These are phyloP conservation scores for Scedosporium boydii DNA, from an alignment of 2,329 filamentous ascomycete genomes.

Conservation along the genomic window DNA sequence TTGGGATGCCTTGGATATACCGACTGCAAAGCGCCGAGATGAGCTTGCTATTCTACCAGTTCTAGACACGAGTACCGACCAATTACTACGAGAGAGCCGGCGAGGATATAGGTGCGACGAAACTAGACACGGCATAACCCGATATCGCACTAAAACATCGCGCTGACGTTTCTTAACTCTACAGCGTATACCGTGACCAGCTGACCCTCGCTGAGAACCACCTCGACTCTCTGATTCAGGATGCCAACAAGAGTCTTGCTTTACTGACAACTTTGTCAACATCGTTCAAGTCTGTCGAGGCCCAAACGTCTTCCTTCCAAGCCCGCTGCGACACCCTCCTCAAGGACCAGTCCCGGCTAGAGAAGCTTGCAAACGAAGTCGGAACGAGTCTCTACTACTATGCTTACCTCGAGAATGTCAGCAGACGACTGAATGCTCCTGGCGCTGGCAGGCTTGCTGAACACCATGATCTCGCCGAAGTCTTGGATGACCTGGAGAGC, in stretches of 20 bases:
- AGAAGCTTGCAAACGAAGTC: conserved; percentile 72
- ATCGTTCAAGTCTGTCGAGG: conserved; percentile 80
- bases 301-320: conserved; percentile 87
- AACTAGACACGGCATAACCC: neutral
- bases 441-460: conserved; percentile 81
- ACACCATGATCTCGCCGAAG: conserved; percentile 75
- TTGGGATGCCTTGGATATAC: conserved; percentile 3
- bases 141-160: neutral
- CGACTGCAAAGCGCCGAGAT: neutral
- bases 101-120: conserved; percentile 1
- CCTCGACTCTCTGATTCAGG: conserved; percentile 66
- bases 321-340: conserved; percentile 84
- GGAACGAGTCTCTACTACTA: conserved; percentile 92
- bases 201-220: conserved; percentile 72
- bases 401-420: conserved; percentile 83
- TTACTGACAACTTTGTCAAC: conserved; percentile 71
- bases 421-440: conserved; percentile 81
- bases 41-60: neutral
- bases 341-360: conserved; percentile 69
- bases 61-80: neutral
- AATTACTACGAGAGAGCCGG: conserved; percentile 2
- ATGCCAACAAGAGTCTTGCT: conserved; percentile 66
- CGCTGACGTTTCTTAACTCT: conserved; percentile 17
- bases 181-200: conserved; percentile 69
- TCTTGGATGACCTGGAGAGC: conserved; percentile 77